Percentiles rank a stretch among this genome's conserved stretches.
These are phyloP conservation scores for Botrytis cinerea DNA, from an alignment of 2,329 filamentous ascomycete species.

Conservation along the genomic window DNA sequence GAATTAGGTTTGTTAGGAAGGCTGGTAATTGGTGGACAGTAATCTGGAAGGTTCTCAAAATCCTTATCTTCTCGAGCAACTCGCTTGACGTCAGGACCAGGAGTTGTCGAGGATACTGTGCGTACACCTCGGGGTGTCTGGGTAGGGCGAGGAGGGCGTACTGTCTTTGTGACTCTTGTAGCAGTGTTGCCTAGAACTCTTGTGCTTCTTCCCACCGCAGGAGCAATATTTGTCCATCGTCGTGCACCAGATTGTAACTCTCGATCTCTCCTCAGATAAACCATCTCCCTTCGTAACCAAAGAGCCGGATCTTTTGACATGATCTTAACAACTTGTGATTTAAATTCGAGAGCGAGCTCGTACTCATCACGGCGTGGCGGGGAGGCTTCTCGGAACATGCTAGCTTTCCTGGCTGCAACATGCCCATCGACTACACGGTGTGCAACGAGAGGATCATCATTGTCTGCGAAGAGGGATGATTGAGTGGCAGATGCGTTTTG, in stretches of 20 bases:
- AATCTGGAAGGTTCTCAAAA: slow-evolving; percentile 70
- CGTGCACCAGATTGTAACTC: slow-evolving; percentile 30
- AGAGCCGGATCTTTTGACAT: slow-evolving; percentile 35
- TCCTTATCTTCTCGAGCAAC: slow-evolving; percentile 81
- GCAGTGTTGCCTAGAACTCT: slow-evolving; percentile 11
- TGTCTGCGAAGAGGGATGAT: slow-evolving; percentile 52
- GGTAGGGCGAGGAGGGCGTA: slow-evolving; percentile 25
- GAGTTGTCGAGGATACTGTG: slow-evolving; percentile 32
- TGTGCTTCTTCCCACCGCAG: slow-evolving; percentile 26
- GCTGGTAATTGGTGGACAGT: slow-evolving; percentile 67
- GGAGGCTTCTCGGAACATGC: slow-evolving; percentile 46
- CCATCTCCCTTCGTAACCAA: slow-evolving; percentile 38
- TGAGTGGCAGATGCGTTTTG: slow-evolving; percentile 46
- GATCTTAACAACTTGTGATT: slow-evolving; percentile 50
- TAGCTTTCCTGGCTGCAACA: slow-evolving; percentile 37
- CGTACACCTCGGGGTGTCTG: slow-evolving; percentile 26
- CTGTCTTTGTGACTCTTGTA: slow-evolving; percentile 19
- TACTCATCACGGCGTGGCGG: slow-evolving; percentile 58
- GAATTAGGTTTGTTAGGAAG: slow-evolving; percentile 67
- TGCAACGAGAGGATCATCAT: slow-evolving; percentile 43
- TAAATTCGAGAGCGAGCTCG: slow-evolving; percentile 54
- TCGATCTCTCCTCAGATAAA: slow-evolving; percentile 37
- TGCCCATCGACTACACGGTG: slow-evolving; percentile 52
- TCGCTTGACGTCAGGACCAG: slow-evolving; percentile 45
- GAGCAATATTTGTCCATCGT: slow-evolving; percentile 38